These are phyloP conservation scores for Rusavskia elegans DNA, from an alignment of 495 filamentous ascomycete genomes.

Conservation along the genomic window DNA sequence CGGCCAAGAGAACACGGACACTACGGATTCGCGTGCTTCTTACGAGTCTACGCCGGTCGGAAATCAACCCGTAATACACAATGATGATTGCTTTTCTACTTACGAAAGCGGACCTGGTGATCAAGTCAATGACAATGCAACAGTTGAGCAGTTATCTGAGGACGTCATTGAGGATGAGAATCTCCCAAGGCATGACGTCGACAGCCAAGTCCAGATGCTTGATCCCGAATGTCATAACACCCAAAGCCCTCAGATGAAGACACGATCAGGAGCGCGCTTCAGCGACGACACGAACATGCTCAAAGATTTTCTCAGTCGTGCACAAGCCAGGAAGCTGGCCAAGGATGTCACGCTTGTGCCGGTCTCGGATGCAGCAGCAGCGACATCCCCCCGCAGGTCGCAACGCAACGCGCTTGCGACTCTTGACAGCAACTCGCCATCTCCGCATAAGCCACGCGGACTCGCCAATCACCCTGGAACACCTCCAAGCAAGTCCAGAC, in stretches of 20 bases:
- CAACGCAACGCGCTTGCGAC: slow-evolving; percentile 35
- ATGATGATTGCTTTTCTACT: no score
- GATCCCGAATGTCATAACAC: background rate
- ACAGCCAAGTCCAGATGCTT: background rate
- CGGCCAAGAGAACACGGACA: no score
- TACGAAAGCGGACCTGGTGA: no score
- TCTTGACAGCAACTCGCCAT: slow-evolving; percentile 37
- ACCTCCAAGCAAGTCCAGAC: slow-evolving; percentile 1
- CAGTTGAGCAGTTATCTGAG: no score
- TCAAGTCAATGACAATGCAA: no score
- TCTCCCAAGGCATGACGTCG: background rate
- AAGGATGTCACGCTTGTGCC: slow-evolving; percentile 19
- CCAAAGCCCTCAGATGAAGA: slow-evolving; percentile 14
- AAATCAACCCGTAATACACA: no score
- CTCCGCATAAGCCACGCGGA: slow-evolving; percentile 20
- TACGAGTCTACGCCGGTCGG: no score
- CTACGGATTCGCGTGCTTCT: no score
- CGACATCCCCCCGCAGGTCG: slow-evolving; percentile 22
- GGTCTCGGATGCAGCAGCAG: slow-evolving; percentile 9
- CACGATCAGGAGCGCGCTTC: slow-evolving; percentile 12
- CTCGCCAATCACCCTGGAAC: slow-evolving; percentile 19
- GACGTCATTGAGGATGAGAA: no score
- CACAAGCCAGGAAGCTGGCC: slow-evolving; percentile 41
- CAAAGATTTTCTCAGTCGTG: slow-evolving; percentile 44
- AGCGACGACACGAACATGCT: slow-evolving; percentile 43